phyloP scores from a whole-genome alignment of 2,329 filamentous ascomycete genomes.

The Phialocephala subalpina region DNA sequence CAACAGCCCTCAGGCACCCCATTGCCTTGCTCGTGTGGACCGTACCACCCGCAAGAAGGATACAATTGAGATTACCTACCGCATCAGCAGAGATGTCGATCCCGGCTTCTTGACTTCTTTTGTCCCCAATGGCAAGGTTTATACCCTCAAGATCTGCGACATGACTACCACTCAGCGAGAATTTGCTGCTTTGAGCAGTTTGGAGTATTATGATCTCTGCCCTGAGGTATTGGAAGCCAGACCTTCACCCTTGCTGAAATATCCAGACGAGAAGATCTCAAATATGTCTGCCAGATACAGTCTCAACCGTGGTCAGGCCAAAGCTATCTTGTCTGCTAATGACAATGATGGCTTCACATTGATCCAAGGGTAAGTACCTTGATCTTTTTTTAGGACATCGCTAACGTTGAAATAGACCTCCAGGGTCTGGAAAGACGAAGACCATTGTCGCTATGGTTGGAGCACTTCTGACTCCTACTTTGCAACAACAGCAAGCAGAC shows the following conservation, averaged over 20 bases:
- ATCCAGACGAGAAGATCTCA: conserved; percentile 75
- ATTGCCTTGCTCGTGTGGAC: conserved; percentile 88
- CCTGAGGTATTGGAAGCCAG: conserved; percentile 90
- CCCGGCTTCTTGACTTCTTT: conserved; percentile 67
- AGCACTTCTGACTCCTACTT: conserved; percentile 71
- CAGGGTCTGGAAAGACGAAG: conserved; percentile 97
- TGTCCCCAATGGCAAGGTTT: conserved; percentile 72
- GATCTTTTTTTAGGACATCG: not conserved
- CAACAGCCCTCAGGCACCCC: conserved; percentile 68
- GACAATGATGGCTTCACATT: conserved; percentile 98
- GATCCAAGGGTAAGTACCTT: conserved; percentile 76
- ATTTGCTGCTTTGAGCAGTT: conserved; percentile 87
- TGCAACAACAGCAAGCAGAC: conserved; percentile 45
- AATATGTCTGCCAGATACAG: conserved; percentile 78
- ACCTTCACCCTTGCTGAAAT: conserved; percentile 86
- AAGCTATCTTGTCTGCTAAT: conserved; percentile 88
- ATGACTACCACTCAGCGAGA: conserved; percentile 96
- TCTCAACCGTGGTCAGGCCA: conserved; percentile 88
- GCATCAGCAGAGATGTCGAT: conserved; percentile 67
- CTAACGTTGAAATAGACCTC: conserved; percentile 61
- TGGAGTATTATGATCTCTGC: conserved; percentile 96
- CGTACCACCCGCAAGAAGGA: conserved; percentile 83
- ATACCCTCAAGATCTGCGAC: conserved; percentile 86
- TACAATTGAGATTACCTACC: conserved; percentile 84
- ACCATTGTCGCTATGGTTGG: conserved; percentile 97